Conservation (phyloP, 225 moss, liverwort and hornwort species). For the Pleurozium schreberi region DNA sequence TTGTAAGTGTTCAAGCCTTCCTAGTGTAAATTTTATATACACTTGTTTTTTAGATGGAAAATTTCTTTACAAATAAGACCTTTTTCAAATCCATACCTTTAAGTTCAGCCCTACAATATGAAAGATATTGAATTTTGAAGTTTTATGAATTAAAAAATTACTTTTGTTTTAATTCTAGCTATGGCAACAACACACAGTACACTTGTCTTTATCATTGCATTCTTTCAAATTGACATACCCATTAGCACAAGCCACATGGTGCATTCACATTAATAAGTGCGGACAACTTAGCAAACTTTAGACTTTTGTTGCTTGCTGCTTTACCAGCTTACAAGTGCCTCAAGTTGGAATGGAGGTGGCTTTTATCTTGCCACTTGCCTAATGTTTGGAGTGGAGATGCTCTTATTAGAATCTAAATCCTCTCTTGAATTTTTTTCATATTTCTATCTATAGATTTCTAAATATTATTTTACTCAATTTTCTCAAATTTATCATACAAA, state of each 20-base stretch:
- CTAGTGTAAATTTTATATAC: rapidly evolving
- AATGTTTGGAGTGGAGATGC: background rate
- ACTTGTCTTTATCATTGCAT: no score
- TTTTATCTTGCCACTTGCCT: background rate
- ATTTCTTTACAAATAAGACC: background rate
- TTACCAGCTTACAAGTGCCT: no score
- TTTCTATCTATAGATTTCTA: background rate
- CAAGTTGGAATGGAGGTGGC: background rate
- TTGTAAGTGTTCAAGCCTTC: background rate
- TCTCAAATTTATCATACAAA: background rate
- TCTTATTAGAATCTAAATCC: background rate
- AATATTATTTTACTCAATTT: background rate
- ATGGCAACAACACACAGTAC: no score
- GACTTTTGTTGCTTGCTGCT: background rate
- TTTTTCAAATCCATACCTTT: background rate
- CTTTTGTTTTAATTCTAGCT: no score
- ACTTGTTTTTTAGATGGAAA: background rate
- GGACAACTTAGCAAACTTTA: no score
- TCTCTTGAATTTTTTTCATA: background rate
- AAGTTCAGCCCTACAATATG: no score
- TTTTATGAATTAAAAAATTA: no score
- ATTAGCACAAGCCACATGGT: background rate
- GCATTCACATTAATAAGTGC: background rate
- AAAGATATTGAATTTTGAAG: no score
- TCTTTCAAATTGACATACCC: background rate